phyloP scores from a whole-genome alignment of 805 yeast genomes.

The Clavispora santaluciae region DNA sequence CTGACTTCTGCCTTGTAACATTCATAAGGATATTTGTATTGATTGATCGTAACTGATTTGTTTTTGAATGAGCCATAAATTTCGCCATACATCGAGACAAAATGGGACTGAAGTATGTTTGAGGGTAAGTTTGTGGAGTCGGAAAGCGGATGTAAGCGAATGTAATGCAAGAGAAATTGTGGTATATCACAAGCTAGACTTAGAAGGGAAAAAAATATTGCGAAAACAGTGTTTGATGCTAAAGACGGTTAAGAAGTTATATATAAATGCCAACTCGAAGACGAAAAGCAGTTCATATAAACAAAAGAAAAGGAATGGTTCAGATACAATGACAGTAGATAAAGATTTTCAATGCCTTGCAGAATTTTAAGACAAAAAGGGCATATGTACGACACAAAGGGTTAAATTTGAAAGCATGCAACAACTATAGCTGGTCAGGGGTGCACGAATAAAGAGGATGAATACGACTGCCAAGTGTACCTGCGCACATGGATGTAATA shows the following conservation, averaged over 20 bases:
- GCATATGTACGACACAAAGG: neutral
- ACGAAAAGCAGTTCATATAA: neutral
- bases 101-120: neutral
- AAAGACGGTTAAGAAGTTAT: constrained; percentile 1
- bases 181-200: neutral
- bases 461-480: neutral
- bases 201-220: neutral
- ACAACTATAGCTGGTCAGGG: neutral
- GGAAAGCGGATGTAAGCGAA: neutral
- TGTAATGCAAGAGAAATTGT: neutral
- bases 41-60: constrained; percentile 18
- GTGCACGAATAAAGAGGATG: neutral
- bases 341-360: neutral
- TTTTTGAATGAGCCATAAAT: constrained; percentile 8
- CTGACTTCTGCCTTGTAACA: constrained; percentile 47
- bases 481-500: neutral
- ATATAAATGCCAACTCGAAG: neutral
- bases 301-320: neutral
- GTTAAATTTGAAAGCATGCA: neutral
- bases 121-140: neutral
- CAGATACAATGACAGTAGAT: neutral
- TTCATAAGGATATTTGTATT: constrained; percentile 46
- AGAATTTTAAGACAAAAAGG: neutral
- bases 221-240: neutral
- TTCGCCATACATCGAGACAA: neutral